A percentile compares a stretch with the other conserved stretches of the same genome.
Evolutionary conservation across 306 rosid species (phyloP).

Genomic region (Gynostemma pentaphyllum): DNA sequence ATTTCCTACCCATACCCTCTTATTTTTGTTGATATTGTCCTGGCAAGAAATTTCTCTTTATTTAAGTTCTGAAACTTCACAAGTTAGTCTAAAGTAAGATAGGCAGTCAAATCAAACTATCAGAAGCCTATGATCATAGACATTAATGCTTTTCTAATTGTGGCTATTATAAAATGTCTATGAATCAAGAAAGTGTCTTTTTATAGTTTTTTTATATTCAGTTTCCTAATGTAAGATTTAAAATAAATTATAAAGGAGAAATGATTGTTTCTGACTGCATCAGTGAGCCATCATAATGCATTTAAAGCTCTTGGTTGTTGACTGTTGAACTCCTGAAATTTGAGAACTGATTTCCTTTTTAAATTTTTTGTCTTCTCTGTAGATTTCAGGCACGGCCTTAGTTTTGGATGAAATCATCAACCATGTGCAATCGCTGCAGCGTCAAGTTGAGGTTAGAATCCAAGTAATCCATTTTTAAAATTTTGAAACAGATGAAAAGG

Average conservation of each 20-base stretch:
- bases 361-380: conserved; percentile 11
- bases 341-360: background rate
- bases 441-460: conserved; percentile 87
- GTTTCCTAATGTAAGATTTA: background rate
- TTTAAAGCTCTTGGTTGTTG: background rate
- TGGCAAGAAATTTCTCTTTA: conserved; percentile 2
- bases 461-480: background rate
- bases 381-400: conserved; percentile 88
- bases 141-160: conserved; percentile 5
- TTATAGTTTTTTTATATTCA: background rate
- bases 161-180: background rate
- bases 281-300: background rate
- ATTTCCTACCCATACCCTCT: background rate
- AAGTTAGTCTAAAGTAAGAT: conserved; percentile 3
- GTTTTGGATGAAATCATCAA: conserved; percentile 95
- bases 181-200: background rate
- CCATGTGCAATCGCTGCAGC: conserved; percentile 88
- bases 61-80: conserved; percentile 5
- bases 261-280: background rate
- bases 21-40: conserved; percentile 2
- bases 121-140: background rate
- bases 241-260: background rate
- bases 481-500: background rate
- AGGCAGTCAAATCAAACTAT: conserved; percentile 11
- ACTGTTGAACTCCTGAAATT: background rate